Conservation (phyloP, 805 yeast species). For the Ogataea paradorogensis region DNA sequence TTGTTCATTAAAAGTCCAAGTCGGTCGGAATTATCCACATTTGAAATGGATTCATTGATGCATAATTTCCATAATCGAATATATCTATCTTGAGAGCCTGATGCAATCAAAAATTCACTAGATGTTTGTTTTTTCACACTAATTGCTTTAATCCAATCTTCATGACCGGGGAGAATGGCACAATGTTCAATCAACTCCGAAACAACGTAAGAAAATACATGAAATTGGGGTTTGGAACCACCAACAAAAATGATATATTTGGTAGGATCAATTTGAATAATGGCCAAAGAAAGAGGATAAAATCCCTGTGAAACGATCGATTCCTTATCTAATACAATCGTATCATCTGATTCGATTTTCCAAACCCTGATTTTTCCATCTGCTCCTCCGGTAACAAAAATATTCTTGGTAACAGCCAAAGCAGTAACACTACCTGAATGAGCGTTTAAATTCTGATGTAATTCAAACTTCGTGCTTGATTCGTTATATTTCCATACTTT, state of each 20-base stretch:
- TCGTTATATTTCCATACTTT: constrained; percentile 51
- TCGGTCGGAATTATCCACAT: constrained; percentile 50
- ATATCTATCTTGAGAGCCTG: constrained; percentile 91
- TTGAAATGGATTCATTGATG: constrained; percentile 52
- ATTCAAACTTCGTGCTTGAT: constrained; percentile 25
- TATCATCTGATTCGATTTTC: constrained; percentile 29
- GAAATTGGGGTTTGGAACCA: constrained; percentile 59
- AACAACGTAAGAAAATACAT: constrained; percentile 47
- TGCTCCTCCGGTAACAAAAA: constrained; percentile 62
- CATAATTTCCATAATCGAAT: constrained; percentile 84
- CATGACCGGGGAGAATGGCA: constrained; percentile 80
- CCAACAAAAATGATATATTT: constrained; percentile 62
- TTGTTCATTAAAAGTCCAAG: constrained; percentile 64
- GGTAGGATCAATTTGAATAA: constrained; percentile 29
- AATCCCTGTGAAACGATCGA: constrained; percentile 45
- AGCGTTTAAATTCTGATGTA: constrained; percentile 34
- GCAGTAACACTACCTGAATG: constrained; percentile 55
- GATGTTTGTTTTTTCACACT: constrained; percentile 51
- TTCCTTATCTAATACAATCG: constrained; percentile 29
- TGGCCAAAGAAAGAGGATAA: constrained; percentile 42
- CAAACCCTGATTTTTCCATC: constrained; percentile 58
- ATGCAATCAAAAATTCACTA: constrained; percentile 66
- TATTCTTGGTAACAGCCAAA: constrained; percentile 40
- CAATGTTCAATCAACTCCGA: constrained; percentile 32
- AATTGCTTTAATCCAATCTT: constrained; percentile 89